Base-by-base conservation (phyloP, 1,284 basidiomycete species). In the Rhizopogon parksii region DNA sequence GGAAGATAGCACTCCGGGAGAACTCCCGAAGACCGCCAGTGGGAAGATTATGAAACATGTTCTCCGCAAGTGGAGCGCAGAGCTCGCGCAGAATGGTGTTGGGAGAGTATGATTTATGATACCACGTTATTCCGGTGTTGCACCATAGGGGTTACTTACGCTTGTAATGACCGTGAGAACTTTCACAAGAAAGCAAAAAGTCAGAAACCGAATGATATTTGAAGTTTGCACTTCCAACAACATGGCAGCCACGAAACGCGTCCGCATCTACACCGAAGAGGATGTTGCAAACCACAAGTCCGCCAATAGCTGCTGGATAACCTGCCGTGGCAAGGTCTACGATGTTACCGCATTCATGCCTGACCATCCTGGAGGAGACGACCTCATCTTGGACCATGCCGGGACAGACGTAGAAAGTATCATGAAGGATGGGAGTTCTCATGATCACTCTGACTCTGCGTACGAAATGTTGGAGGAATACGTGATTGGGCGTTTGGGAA, bases 401-500 rank as follows among this genome's bases (percentile, higher is more conserved):
- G 94, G 93, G 34, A 81, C 84, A 69, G 92, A 97, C 65, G 78
- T 98, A 49, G 86, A 78, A 34, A 72, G 71, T 15, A 74, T 85
- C 54, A 98, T 99, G 95, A 79, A 79, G 61, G 87, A 96, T 68
- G 72, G 79, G 53, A 64, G 75, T n/a, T 84, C 90, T 62, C 96
- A 99, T 69, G 85, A 86, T n/a, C 96, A 99, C 68, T 95, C 92
- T 1, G 84, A 91, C 24, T 82, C 87, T 4, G 96, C 95, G 0
- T 99, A 91, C 66, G 87, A 89, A 40, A 90, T 99, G 82, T 68
- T 99, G 62, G 82, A 88, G 25, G 94, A 96, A 66, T 92, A 90
- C 66, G 58, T 81, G 50, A 78, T 96, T 63, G 94, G 94, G 24
- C 79, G 84, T 57, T 61, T 96, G 46, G 91, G 91, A 4, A 78